phyloP scores from a whole-genome alignment of 73 alveolate species.

The Paramecium pentaurelia region DNA sequence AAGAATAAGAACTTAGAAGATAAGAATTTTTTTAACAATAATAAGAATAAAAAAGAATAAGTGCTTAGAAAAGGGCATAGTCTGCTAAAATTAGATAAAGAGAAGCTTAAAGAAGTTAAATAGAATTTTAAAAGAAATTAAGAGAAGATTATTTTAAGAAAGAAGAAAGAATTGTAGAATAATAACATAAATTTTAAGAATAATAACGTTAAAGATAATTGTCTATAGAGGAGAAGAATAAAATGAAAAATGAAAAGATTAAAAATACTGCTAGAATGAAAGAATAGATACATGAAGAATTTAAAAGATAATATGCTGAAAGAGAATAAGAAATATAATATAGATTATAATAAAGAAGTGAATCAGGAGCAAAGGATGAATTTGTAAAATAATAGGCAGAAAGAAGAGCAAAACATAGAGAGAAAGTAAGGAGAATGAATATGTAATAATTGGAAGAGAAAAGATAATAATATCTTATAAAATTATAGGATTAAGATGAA shows the following conservation, averaged over 20 bases:
- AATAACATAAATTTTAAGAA: background rate
- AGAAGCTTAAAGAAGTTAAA: constrained; percentile 7
- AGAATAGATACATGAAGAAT: background rate
- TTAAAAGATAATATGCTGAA: background rate
- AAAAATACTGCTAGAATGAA: background rate
- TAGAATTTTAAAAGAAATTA: background rate
- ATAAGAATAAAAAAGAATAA: background rate
- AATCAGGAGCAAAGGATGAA: background rate
- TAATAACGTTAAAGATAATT: background rate
- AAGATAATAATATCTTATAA: background rate
- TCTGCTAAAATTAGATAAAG: constrained; percentile 9
- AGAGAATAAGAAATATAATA: constrained; percentile 1
- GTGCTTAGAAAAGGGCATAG: constrained; percentile 7
- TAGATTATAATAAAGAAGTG: background rate
- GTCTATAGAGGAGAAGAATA: constrained; percentile 20
- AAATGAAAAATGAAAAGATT: background rate
- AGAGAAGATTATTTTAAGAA: constrained; percentile 2
- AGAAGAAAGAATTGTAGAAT: background rate
- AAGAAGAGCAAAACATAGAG: background rate
- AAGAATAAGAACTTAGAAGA: constrained; percentile 17
- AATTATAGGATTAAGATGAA: constrained; percentile 26
- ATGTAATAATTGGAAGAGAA: background rate
- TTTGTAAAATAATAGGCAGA: background rate
- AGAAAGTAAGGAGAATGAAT: constrained; percentile 25
- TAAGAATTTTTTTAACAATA: background rate